These are phyloP conservation scores for Huntiella decipiens DNA, from an alignment of 2,329 filamentous ascomycete genomes.

Conservation along the genomic window DNA sequence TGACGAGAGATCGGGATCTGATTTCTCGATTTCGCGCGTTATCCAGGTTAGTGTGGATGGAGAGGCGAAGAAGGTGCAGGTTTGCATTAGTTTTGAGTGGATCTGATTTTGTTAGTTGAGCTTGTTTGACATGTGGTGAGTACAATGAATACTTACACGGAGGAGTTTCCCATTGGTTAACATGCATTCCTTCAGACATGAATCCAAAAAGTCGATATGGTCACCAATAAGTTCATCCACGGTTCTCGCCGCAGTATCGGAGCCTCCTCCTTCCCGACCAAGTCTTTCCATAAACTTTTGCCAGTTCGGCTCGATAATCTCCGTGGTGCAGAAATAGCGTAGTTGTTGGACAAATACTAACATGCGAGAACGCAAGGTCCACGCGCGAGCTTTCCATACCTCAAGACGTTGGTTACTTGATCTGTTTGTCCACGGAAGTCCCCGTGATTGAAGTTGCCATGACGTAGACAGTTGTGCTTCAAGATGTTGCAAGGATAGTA, in stretches of 20 bases:
- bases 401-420: slow-evolving; percentile 57
- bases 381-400: slow-evolving; percentile 81
- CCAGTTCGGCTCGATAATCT: slow-evolving; percentile 98
- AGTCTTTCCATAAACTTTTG: slow-evolving; percentile 78
- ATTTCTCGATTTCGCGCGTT: slow-evolving; percentile 63
- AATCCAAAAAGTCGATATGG: slow-evolving; percentile 94
- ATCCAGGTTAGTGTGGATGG: slow-evolving; percentile 59
- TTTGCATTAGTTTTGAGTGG: slow-evolving; percentile 91
- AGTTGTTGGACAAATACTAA: slow-evolving; percentile 92
- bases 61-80: slow-evolving; percentile 81
- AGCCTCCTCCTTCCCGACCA: slow-evolving; percentile 25
- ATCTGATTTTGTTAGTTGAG: slow-evolving; percentile 38
- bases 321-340: slow-evolving; percentile 88
- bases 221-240: slow-evolving; percentile 98
- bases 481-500: slow-evolving; percentile 73
- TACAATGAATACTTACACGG: slow-evolving; percentile 37
- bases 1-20: slow-evolving; percentile 58
- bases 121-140: background rate
- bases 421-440: slow-evolving; percentile 63
- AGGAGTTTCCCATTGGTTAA: slow-evolving; percentile 89
- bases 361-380: slow-evolving; percentile 85
- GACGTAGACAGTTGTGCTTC: slow-evolving; percentile 72
- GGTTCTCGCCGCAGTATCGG: slow-evolving; percentile 33
- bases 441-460: slow-evolving; percentile 79
- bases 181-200: slow-evolving; percentile 97